Conservation (phyloP, 345 rosid genomes). For the Corchorus capsularis region DNA sequence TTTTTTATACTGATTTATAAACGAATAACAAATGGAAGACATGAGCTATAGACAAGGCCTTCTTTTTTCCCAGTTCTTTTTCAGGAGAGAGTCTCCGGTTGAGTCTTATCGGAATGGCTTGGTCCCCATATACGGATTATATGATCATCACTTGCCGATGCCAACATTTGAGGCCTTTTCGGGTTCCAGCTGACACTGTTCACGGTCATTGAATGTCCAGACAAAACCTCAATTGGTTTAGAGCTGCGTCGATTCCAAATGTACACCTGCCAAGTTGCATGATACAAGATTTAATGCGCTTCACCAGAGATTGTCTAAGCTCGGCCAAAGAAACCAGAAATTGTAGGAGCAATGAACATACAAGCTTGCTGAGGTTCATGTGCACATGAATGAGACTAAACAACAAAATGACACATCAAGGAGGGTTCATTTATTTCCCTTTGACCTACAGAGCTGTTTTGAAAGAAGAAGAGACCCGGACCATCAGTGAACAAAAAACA, state of each 20-base stretch:
- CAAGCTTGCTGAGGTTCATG: background rate
- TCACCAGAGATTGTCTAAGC: background rate
- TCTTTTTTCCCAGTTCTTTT: background rate
- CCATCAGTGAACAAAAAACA: background rate
- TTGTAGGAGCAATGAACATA: background rate
- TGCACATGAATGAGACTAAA: background rate
- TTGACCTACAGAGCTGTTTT: background rate
- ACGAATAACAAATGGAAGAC: conserved; percentile 25
- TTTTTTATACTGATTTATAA: conserved; percentile 20
- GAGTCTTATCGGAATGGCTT: conserved; percentile 24
- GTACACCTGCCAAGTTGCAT: conserved; percentile 57
- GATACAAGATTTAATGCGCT: conserved; percentile 5
- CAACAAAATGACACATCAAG: background rate
- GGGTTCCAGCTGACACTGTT: conserved; percentile 95
- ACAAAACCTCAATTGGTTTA: conserved; percentile 65
- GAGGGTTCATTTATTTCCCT: background rate
- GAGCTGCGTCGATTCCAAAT: conserved; percentile 63
- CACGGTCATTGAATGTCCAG: conserved; percentile 80
- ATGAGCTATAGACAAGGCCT: conserved; percentile 21
- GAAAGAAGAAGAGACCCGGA: background rate
- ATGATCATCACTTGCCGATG: conserved; percentile 83
- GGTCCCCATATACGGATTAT: conserved; percentile 87
- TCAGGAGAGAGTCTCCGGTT: conserved; percentile 5
- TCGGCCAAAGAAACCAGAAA: no score
- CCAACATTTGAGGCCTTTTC: conserved; percentile 68